phyloP scores from a whole-genome alignment of 768 basidiomycete genomes.

The Cyathus striatus region DNA sequence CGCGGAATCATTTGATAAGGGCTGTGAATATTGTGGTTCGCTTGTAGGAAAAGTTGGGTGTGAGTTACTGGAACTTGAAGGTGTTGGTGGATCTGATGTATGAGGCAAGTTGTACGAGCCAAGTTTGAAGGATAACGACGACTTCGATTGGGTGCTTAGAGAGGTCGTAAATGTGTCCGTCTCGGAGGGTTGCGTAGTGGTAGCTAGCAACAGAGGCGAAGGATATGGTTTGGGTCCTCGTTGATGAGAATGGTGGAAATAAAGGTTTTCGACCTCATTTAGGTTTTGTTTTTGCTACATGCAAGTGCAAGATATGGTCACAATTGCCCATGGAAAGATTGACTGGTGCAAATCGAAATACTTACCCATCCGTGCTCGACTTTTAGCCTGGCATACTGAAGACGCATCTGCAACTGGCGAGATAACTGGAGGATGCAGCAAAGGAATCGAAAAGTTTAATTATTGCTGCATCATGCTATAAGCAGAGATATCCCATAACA shows the following conservation, averaged over 20 bases:
- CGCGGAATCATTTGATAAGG: too few species aligned
- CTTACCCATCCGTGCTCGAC: constrained; percentile 80
- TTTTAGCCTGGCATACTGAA: constrained; percentile 75
- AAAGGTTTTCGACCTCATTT: constrained; percentile 80
- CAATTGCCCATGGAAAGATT: constrained; percentile 2
- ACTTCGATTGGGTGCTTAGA: constrained; percentile 12
- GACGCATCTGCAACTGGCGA: constrained; percentile 64
- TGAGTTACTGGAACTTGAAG: too few species aligned
- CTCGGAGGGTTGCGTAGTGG: constrained; percentile 14
- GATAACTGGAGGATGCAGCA: constrained; percentile 41
- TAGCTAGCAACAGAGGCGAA: constrained; percentile 15
- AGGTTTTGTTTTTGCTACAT: constrained; percentile 69
- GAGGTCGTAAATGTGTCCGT: constrained; percentile 8
- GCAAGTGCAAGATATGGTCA: not conserved
- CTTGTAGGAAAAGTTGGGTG: too few species aligned
- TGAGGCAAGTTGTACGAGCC: not conserved
- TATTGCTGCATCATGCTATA: too few species aligned
- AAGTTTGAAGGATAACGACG: constrained; percentile 22
- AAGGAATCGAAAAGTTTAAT: not conserved
- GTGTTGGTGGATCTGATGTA: too few species aligned
- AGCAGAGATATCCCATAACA: constrained; percentile 2
- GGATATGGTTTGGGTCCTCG: constrained; percentile 29
- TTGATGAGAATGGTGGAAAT: constrained; percentile 67
- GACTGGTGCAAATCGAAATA: constrained; percentile 7
- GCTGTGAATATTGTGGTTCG: too few species aligned